phyloP scores from a whole-genome alignment of 1,284 basidiomycete genomes.

The Retiboletus fuscus region DNA sequence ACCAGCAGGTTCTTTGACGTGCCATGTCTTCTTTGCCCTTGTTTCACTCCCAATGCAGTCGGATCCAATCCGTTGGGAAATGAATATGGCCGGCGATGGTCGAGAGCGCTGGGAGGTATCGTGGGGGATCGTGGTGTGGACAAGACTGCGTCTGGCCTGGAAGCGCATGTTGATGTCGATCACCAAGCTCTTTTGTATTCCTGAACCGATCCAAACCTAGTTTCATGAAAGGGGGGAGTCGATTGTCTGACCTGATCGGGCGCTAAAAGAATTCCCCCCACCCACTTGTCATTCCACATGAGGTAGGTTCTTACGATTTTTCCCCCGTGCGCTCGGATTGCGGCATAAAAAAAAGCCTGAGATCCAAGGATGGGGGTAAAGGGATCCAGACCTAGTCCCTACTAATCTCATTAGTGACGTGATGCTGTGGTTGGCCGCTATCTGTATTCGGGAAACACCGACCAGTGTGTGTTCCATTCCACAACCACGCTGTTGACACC shows the following conservation, averaged over 20 bases:
- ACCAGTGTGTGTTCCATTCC: conserved; percentile 23
- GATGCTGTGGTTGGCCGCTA: conserved; percentile 10
- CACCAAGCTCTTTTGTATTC: background rate
- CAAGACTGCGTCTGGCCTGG: background rate
- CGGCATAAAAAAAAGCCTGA: conserved; percentile 3
- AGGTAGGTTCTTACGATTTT: conserved; percentile 22
- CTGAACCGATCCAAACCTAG: conserved; percentile 9
- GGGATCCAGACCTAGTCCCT: conserved; percentile 8
- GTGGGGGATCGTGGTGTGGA: conserved; percentile 10
- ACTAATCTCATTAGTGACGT: background rate
- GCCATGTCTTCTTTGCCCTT: background rate
- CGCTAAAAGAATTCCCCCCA: conserved; percentile 3
- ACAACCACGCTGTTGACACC: conserved; percentile 4
- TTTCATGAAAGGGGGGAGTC: conserved; percentile 15
- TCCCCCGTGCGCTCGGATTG: background rate
- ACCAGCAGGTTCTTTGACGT: conserved; percentile 10
- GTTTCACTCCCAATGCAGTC: background rate
- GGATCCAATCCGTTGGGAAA: background rate
- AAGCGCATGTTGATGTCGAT: conserved; percentile 27
- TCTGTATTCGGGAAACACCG: conserved; percentile 3
- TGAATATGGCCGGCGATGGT: conserved; percentile 6
- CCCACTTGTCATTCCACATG: conserved; percentile 9
- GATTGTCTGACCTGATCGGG: conserved; percentile 21
- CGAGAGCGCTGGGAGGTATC: background rate
- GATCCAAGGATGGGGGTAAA: conserved; percentile 23